Evolutionary conservation across 2,329 filamentous ascomycete genomes (phyloP), one percentile per base, ranked within the genome.

Genomic region (Aspergillus sp.): DNA sequence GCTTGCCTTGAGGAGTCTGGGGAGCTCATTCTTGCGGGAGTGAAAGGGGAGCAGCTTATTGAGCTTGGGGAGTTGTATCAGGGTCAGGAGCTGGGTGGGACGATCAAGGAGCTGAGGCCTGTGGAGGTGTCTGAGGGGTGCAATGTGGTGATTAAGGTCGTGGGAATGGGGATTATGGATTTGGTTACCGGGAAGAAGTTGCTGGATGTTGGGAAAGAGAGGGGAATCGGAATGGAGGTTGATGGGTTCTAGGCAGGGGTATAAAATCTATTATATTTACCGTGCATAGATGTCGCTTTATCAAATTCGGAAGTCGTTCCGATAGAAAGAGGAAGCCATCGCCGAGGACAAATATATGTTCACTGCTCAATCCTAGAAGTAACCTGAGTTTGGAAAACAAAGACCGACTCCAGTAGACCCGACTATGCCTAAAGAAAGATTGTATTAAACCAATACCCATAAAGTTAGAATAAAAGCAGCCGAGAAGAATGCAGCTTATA

Each of bases 131-230:
- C 72, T 0, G 57, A 65, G n/a, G 63, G 69, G 0, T 72, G 70
- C 2, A 78, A 79, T 65, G 71, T 80, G 31, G 66, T 82, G 1
- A 81, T 80, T 48, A 82, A 82, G 62, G 80, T 79, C 59, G 79
- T 82, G 7, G 80, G 80, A 0, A 74, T 82, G 65, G 79, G 79
- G 0, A 70, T 82, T 41, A 82, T 81, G 76, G 80, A 82, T 68
- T 62, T 82, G 46, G 74, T 77, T 8, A 71, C 80, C 52, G 79
- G 75, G 7, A 75, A 72, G 61, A 72, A 73, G 58, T 56, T 79
- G 56, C 66, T 79, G 52, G 67, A 72, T 14, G 62, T 78, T 57
- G 76, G 74, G 15, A 62, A 45, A 17, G 68, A 70, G 35, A 59
- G 62, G 55, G 68, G 66, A 2, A 41, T 75, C 45, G 75, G 75